Evolutionary conservation across 169 alveolate species (phyloP), one percentile per base, ranked within the genome.

Genomic region (Babesia ovata): DNA sequence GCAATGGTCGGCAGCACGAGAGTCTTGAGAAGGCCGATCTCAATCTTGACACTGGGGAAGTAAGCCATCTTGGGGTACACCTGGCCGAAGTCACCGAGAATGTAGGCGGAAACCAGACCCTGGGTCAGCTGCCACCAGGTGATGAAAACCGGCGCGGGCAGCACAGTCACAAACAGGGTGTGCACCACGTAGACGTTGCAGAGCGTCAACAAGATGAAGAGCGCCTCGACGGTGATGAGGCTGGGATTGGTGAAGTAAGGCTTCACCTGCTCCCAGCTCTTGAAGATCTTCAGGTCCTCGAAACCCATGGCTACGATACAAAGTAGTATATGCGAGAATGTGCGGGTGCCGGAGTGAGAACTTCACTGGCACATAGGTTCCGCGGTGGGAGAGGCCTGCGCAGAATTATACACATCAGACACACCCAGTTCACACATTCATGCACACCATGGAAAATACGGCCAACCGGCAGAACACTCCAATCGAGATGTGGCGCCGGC

Each of bases 41-140:
- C 92, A 22, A 95, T 85, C 60, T 87, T 87, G n/a, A 92, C 94
- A 46, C 86, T 86, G 36, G 96, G 96, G 77, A 93, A 93, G 69
- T 92, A 92, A 19, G 95, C 94, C 81, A 93, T 76, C 78, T 92
- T 91, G 13, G 95, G 95, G 72, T 75, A 93, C 54, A 91, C 92
- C 29, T 60, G 45, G 13, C 97, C 97, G 56, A 92, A 84, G 77
- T 94, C 97, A 14, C 98, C 98, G 70, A 94, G 87, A 65, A 94
- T 90, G 91, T 93, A 94, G n/a, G 98, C 97, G 76, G 93, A 88
- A 78, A 93, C 59, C 72, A 95, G 87, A 50, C 98, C 97, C 71
- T 92, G 97, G 48, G 95, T 92, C 85, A 95, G 89, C 70, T 95
- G 98, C 94, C 96, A 94, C 95, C 97, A 95, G 42, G 98, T 95